Conservation (phyloP, 805 yeast species). For the Zygotorulaspora chibaensis region DNA sequence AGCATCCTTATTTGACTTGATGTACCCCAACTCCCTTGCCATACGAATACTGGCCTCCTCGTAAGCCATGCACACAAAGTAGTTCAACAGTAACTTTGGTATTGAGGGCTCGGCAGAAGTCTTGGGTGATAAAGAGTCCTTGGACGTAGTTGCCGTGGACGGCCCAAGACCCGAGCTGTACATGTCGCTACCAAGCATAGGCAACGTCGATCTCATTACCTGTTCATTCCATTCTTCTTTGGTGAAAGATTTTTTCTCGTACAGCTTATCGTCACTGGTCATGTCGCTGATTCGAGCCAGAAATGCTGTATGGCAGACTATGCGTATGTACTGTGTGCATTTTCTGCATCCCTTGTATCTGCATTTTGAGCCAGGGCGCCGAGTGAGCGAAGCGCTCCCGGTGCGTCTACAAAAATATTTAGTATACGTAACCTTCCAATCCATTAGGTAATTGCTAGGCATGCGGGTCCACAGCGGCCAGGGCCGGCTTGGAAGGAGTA, state of each 20-base stretch:
- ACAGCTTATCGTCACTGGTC: conserved; percentile 8
- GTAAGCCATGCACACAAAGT: conserved; percentile 74
- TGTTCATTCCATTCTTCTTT: conserved; percentile 30
- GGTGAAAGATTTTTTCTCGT: conserved; percentile 23
- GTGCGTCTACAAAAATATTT: too few relatives aligned
- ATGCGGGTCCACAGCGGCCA: too few relatives aligned
- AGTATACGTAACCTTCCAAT: too few relatives aligned
- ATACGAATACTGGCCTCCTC: conserved; percentile 60
- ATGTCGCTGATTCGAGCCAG: background rate
- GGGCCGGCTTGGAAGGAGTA: too few relatives aligned
- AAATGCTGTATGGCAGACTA: background rate
- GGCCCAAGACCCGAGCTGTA: background rate
- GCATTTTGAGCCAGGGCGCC: too few relatives aligned
- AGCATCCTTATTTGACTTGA: conserved; percentile 24
- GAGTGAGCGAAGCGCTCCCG: too few relatives aligned
- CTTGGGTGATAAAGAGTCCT: background rate
- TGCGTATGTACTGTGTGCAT: too few relatives aligned
- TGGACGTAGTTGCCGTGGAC: background rate
- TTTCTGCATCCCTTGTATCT: too few relatives aligned
- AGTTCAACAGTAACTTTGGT: conserved; percentile 55
- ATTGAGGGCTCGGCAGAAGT: conserved; percentile 38
- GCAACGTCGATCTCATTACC: conserved; percentile 18
- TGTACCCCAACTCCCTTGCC: conserved; percentile 49
- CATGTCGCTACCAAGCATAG: conserved; percentile 7
- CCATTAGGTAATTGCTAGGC: too few relatives aligned